Evolutionary conservation across 306 rosid species (phyloP).

Genomic region (Glycine latifolia): DNA sequence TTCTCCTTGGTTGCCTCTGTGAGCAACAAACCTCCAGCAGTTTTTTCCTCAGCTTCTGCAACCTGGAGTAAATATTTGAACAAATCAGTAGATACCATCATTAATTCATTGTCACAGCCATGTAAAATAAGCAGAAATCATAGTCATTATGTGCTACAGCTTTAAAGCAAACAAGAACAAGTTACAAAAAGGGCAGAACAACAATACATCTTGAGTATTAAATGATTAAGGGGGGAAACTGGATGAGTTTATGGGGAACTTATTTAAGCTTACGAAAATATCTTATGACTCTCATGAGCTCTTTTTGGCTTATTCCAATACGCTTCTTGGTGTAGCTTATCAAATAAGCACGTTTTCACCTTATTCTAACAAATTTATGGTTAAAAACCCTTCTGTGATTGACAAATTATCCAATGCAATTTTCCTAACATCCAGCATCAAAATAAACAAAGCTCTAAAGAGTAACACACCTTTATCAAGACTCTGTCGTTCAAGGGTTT

Average conservation of each 20-base stretch:
- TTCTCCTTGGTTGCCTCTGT: conserved; percentile 85
- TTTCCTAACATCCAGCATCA: conserved; percentile 21
- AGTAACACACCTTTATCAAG: conserved; percentile 73
- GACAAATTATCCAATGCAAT: not conserved
- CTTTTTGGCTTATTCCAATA: too few relatives aligned
- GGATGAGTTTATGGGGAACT: not conserved
- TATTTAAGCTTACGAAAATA: not conserved
- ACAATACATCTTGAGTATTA: not conserved
- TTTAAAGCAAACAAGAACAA: conserved; percentile 12
- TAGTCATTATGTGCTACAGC: not conserved
- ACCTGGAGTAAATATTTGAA: conserved; percentile 57
- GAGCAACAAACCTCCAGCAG: conserved; percentile 87
- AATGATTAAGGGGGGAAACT: not conserved
- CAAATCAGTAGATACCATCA: not conserved
- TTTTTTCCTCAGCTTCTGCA: conserved; percentile 83
- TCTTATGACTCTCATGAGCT: too few relatives aligned
- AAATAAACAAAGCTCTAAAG: conserved; percentile 8
- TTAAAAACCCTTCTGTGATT: not conserved
- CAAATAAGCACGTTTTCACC: too few relatives aligned
- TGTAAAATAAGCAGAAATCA: conserved; percentile 27
- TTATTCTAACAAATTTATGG: not conserved
- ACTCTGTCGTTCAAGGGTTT: conserved; percentile 91
- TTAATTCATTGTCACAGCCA: not conserved
- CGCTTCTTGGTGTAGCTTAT: too few relatives aligned
- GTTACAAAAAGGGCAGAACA: conserved; percentile 1